Percentiles rank a stretch among this genome's conserved stretches.
Conservation (phyloP, 371 early-diverging fungal genomes). For the Blastocladiella emersonii region DNA sequence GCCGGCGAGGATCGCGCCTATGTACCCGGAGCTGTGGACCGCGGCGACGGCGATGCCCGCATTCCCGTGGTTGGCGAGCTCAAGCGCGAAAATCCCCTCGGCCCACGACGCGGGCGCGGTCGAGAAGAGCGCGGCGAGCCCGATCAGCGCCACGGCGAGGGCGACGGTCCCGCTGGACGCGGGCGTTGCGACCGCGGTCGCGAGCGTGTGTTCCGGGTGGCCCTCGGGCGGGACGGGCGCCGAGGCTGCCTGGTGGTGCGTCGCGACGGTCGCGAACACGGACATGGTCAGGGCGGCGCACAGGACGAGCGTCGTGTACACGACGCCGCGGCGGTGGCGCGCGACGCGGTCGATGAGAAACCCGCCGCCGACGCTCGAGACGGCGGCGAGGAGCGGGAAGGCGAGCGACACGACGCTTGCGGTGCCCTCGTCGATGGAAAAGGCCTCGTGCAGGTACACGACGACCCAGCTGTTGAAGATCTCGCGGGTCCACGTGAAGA, state of each 20-base stretch:
- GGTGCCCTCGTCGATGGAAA: background rate
- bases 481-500: constrained; percentile 6
- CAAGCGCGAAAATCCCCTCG: constrained; percentile 3
- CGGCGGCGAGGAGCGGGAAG: background rate
- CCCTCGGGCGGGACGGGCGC: background rate
- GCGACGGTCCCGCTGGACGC: background rate
- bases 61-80: background rate
- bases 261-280: background rate
- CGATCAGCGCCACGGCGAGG: background rate
- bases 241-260: background rate
- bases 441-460: constrained; percentile 4
- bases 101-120: constrained; percentile 6
- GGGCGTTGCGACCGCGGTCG: background rate
- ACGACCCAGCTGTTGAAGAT: constrained; percentile 4
- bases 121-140: constrained; percentile 5
- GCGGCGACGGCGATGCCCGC: background rate
- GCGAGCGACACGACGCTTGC: background rate
- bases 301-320: background rate
- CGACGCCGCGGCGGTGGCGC: background rate
- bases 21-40: constrained; percentile 5
- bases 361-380: constrained; percentile 4
- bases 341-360: constrained; percentile 1
- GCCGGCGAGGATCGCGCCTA: constrained; percentile 5
- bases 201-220: background rate
- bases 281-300: background rate